Evolutionary conservation across 148 eudicot species (phyloP).

Genomic region (Vaccinium macrocarpon): DNA sequence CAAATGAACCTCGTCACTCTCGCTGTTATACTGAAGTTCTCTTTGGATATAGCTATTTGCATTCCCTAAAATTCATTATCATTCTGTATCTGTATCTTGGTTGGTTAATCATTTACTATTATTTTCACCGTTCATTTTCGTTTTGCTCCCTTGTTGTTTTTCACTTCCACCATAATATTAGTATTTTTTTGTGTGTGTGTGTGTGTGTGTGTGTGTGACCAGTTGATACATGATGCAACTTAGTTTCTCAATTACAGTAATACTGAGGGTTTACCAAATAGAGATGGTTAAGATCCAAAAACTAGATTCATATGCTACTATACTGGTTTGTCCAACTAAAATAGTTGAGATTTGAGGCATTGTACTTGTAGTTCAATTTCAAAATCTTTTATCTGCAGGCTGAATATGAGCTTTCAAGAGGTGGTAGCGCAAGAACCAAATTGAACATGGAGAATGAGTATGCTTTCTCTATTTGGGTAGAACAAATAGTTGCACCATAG

Average conservation of each 20-base stretch:
- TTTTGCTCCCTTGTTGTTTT: too few relatives aligned
- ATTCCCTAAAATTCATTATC: background rate
- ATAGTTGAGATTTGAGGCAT: conserved; percentile 1
- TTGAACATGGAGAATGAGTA: conserved; percentile 82
- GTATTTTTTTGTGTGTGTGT: too few relatives aligned
- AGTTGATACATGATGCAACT: background rate
- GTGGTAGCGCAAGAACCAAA: conserved; percentile 66
- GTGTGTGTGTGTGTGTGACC: background rate
- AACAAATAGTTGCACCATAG: conserved; percentile 4
- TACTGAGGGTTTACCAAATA: background rate
- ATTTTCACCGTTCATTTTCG: background rate
- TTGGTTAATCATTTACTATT: background rate
- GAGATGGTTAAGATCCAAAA: background rate
- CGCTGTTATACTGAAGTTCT: conserved; percentile 12
- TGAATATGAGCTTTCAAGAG: conserved; percentile 68
- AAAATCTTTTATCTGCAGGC: conserved; percentile 43
- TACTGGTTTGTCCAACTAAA: background rate
- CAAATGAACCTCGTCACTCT: background rate
- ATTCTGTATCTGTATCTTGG: background rate
- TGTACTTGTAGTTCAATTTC: conserved; percentile 6
- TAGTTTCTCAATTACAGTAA: background rate
- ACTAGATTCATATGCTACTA: background rate
- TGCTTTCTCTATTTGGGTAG: conserved; percentile 29
- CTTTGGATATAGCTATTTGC: background rate
- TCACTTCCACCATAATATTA: background rate